Evolutionary conservation across 495 filamentous ascomycete species (phyloP), one percentile per base, ranked within the genome.

Genomic region (Trichoderma virens): DNA sequence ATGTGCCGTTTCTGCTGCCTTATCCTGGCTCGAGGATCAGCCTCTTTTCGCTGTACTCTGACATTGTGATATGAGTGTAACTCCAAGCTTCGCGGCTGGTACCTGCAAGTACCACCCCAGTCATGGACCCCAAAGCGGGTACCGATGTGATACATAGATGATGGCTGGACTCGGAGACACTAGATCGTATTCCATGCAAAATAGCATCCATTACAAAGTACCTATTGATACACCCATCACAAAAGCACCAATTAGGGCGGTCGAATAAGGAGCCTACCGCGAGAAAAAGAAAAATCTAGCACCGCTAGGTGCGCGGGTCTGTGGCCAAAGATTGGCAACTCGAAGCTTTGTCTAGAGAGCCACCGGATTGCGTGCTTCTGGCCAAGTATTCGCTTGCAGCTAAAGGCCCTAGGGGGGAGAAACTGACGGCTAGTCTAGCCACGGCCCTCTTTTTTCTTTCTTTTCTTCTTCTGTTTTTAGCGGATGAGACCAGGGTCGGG

Each of bases 361-460:
- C 51, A 56, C 51, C 25, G 51, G 51, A 56, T 56, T 56, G 51
- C 51, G 51, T 56, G 51, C 51, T 56, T 56, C 43, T 20, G 43
- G 2, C 43, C 23, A 47, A 47, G 43, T 47, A 47, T 56, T 27
- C 51, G 51, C 51, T 56, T 56, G 51, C 51, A 56, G 51, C 51
- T 56, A 56, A 30, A 30, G 20, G 51, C 23, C 13, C 51, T 9
- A 30, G 51, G 51, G 51, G 51, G 23, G 51, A 35, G 51, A 5
- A 30, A 13, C 25, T 8, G 20, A 20, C 18, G 43, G 18, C 9
- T 47, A 47, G 43, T 47, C 18, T 47, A 23, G 43, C 18, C 8
- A 20, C 18, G n/a, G 43, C n/a, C 43, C 43, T 20, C 20, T 23
- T 56, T 30, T 56, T 56, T 30, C 9, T 56, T 16, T 5, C 27